Base-by-base conservation (phyloP, 805 yeast species). In the Kazachstania viticola region DNA sequence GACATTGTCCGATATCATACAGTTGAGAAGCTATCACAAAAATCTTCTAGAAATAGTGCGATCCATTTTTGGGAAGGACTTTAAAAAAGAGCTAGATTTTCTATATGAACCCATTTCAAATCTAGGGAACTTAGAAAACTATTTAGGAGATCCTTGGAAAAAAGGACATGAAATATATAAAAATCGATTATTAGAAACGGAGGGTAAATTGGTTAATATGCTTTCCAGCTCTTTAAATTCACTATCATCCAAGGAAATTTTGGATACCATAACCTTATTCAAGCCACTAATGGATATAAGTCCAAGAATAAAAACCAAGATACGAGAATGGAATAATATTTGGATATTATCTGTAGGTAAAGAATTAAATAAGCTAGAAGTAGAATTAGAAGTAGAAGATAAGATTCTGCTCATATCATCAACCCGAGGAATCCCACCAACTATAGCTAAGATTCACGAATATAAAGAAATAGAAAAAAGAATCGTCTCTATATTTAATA, bases 241-340 rank as follows among this genome's bases (percentile, higher is more conserved):
- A 1, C 29, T 38, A 19, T 56, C 61, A 15, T 58, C 73, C 5
- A 61, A 56, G 28, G 74, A 71, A 36, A 61, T 74, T 65, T 69
- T 76, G 42, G 45, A 58, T 2, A 62, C 70, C 1, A 70, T 75
- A 33, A 65, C 68, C 9, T 54, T 54, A 24, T 74, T 67, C 42
- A 62, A 60, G 23, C 60, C 68, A 4, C 46, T 79, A 11, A 49
- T 77, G 21, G 53, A 52, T 0, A 26, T 14, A 7, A 61, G 79
- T 14, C 74, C 79, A 1, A 58, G 68, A 21, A 62, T 79, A 9
- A 58, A 77, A 29, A 63, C 64, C n/a, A 73, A 79, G 0, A 56
- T 76, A 24, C 73, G 69, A 34, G 78, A 72, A 34, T 73, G 71
- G 39, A 83, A 75, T 41, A 54, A 66, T 1, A n/a, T n/a, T n/a